phyloP scores from a whole-genome alignment of 2,329 filamentous ascomycete genomes.

The Aspergillus transmontanensis region DNA sequence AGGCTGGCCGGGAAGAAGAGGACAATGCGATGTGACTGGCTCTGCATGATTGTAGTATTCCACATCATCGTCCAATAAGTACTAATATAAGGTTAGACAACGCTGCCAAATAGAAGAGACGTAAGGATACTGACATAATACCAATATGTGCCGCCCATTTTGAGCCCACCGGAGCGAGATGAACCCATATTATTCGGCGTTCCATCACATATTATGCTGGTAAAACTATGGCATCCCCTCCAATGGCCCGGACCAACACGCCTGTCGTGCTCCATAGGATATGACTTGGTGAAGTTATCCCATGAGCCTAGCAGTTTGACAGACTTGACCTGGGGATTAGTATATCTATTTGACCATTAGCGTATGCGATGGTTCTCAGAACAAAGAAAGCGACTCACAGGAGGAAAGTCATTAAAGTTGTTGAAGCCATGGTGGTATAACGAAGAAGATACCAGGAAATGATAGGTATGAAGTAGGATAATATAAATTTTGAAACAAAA shows the following conservation, averaged over 20 bases:
- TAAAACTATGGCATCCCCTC: conserved; percentile 85
- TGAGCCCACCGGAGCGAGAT: conserved; percentile 75
- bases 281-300: conserved; percentile 85
- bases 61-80: conserved; percentile 75
- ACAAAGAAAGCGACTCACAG: conserved; percentile 30
- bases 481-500: conserved; percentile 9
- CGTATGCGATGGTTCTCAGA: not conserved
- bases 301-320: conserved; percentile 88
- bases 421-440: conserved; percentile 32
- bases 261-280: conserved; percentile 78
- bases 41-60: conserved; percentile 75
- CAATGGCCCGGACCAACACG: conserved; percentile 75
- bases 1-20: conserved; percentile 82
- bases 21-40: conserved; percentile 77
- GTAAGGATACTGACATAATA: conserved; percentile 74
- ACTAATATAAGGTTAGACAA: conserved; percentile 56
- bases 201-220: conserved; percentile 82
- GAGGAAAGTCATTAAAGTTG: conserved; percentile 40
- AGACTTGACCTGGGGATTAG: conserved; percentile 50
- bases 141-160: conserved; percentile 92
- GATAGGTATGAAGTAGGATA: conserved; percentile 5
- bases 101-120: not conserved
- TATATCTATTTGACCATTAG: conserved; percentile 32
- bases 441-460: conserved; percentile 10
- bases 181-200: conserved; percentile 54